These are phyloP conservation scores for Penicillium soppii DNA, from an alignment of 495 filamentous ascomycete species.

Conservation along the genomic window DNA sequence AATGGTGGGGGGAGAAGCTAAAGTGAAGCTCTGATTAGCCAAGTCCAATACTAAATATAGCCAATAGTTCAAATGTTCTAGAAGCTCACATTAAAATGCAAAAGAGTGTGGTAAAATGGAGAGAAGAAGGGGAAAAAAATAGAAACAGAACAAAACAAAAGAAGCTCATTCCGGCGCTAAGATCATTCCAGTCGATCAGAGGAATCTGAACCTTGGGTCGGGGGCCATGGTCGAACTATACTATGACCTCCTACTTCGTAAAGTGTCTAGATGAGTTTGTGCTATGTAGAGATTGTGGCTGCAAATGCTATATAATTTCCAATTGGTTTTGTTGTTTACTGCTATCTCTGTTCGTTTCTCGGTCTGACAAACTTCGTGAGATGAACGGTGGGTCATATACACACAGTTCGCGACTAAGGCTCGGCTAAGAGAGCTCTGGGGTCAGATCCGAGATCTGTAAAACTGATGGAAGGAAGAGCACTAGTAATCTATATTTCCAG, in stretches of 20 bases:
- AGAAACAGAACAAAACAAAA: neutral
- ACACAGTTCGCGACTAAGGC: conserved; percentile 3
- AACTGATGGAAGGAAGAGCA: no score
- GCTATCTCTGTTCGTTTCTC: neutral
- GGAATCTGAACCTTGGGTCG: conserved; percentile 8
- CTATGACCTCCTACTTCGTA: no score
- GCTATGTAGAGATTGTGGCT: neutral
- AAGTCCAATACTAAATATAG: neutral
- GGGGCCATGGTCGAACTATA: neutral
- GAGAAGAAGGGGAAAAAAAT: neutral
- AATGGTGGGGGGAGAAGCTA: conserved; percentile 10
- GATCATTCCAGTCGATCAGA: conserved; percentile 27
- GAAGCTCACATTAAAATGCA: neutral
- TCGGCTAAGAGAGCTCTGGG: no score
- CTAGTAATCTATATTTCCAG: no score
- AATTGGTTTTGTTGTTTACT: no score
- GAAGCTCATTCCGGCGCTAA: conserved; percentile 19
- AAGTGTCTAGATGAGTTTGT: neutral
- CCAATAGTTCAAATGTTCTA: neutral
- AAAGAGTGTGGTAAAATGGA: conserved; percentile 7
- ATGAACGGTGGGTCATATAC: conserved; percentile 8
- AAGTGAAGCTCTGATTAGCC: conserved; percentile 6
- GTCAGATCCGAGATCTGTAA: no score
- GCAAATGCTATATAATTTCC: no score
- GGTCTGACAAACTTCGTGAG: neutral